Base-by-base conservation (phyloP, 352 stramenopile species). In the Globisporangium okanoganense region DNA sequence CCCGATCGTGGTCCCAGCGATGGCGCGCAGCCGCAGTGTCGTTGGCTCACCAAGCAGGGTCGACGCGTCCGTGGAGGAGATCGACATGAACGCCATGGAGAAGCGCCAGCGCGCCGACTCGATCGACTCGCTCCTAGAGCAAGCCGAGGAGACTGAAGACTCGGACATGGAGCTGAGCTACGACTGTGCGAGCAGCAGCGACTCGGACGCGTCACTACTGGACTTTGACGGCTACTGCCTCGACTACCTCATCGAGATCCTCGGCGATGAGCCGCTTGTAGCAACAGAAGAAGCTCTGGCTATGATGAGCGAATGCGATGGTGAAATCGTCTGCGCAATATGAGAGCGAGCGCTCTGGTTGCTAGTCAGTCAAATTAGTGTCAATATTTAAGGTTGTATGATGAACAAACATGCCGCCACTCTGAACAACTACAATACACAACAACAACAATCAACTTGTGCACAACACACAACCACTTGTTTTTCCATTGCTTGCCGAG, bases 221-320 rank as follows among this genome's bases (percentile, higher is more conserved):
- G 56, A 61, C 56, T 61, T 57, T 31, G 58, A 64, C n/a, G 48
- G 40, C 36, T 57, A 57, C 38, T 64, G 25, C 49, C 58, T 64
- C 58, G 58, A 64, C 48, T 64, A 64, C 38, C 38, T 64, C 10
- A 50, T 64, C 24, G 47, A 64, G 25, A 29, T 64, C 33, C 49
- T 64, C 24, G 58, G 49, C 2, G 41, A 35, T 2, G 41, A 14
- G 2, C 12, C n/a, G 3, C 0, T 20, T 29, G 14, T 22, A 29
- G 27, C 27, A 25, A 24, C 14, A 20, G 6, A 18, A 20, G 1
- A 53, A 20, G 16, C 25, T 5, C 9, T 22, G 4, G 2, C 22
- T 5, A 35, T 36, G 47, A 53, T 53, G 47, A 53, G 25, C 47
- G 47, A 53, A 8, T 53, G 25, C 25, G 56, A 61, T 22, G 41